A percentile compares a stretch with the other conserved stretches of the same genome.
These are phyloP conservation scores for Calonectria hawksworthii DNA, from an alignment of 2,329 filamentous ascomycete genomes.

Conservation along the genomic window DNA sequence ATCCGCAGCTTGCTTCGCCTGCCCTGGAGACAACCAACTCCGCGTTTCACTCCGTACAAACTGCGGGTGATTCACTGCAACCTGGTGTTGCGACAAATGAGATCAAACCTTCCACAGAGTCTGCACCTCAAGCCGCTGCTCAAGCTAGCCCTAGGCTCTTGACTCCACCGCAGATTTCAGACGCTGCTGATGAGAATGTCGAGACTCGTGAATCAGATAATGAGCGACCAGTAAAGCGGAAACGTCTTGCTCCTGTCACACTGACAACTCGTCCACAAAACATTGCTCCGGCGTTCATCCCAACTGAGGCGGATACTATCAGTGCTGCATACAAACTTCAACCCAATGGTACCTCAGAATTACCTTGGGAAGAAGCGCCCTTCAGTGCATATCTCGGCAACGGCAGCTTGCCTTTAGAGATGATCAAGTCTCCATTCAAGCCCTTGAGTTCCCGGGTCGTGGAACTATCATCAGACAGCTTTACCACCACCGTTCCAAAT, in stretches of 20 bases:
- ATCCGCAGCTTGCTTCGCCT: background rate
- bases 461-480: slow-evolving; percentile 38
- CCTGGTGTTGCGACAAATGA: background rate
- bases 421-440: slow-evolving; percentile 41
- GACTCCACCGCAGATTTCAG: slow-evolving; percentile 1
- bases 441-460: slow-evolving; percentile 41
- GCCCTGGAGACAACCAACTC: background rate
- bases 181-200: background rate
- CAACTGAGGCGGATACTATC: slow-evolving; percentile 43
- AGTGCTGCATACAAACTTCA: background rate
- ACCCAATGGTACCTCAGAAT: background rate
- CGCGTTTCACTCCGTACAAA: background rate
- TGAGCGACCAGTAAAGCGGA: slow-evolving; percentile 43
- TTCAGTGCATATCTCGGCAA: slow-evolving; percentile 53
- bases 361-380: slow-evolving; percentile 42
- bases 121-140: background rate
- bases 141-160: background rate
- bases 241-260: slow-evolving; percentile 43
- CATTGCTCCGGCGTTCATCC: slow-evolving; percentile 36
- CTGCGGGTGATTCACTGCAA: background rate
- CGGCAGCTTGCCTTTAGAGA: slow-evolving; percentile 43
- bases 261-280: slow-evolving; percentile 39
- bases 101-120: background rate
- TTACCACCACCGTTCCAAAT: slow-evolving; percentile 45
- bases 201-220: background rate